phyloP scores from a whole-genome alignment of 306 rosid genomes.

The Fragaria ananassa region DNA sequence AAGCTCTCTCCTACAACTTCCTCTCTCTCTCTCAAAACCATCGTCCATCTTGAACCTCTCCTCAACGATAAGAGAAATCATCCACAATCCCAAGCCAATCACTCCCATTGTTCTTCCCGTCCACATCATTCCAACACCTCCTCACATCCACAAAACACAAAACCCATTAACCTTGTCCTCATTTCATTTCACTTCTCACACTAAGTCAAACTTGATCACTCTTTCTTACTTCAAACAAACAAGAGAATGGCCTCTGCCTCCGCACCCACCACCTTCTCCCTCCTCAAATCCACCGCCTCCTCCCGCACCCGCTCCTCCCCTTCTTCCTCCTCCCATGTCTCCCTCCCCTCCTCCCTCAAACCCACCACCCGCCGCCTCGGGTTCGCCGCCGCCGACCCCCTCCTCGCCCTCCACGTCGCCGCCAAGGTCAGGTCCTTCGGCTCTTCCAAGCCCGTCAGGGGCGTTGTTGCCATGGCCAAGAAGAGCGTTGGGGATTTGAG shows the following conservation, averaged over 20 bases:
- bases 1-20: not conserved
- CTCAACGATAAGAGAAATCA: slow-evolving; percentile 77
- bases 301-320: slow-evolving; percentile 38
- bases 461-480: slow-evolving; percentile 78
- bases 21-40: slow-evolving; percentile 22
- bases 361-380: slow-evolving; percentile 59
- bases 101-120: slow-evolving; percentile 41
- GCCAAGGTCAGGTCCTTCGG: slow-evolving; percentile 43
- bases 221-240: not conserved
- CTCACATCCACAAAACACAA: not conserved
- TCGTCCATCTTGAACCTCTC: slow-evolving; percentile 71
- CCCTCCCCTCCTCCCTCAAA: slow-evolving; percentile 54
- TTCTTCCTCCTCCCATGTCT: slow-evolving; percentile 40
- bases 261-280: slow-evolving; percentile 60
- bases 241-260: slow-evolving; percentile 68
- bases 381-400: slow-evolving; percentile 73
- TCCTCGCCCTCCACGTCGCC: slow-evolving; percentile 56
- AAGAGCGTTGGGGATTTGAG: slow-evolving; percentile 85
- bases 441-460: slow-evolving; percentile 40
- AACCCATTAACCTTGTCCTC: slow-evolving; percentile 7
- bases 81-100: slow-evolving; percentile 56
- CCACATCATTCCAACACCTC: slow-evolving; percentile 43
- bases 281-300: slow-evolving; percentile 49
- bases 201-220: not conserved
- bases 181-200: not conserved